Evolutionary conservation across 2,329 filamentous ascomycete species (phyloP), one percentile per base, ranked within the genome.

Genomic region (Talaromyces rugulosus): DNA sequence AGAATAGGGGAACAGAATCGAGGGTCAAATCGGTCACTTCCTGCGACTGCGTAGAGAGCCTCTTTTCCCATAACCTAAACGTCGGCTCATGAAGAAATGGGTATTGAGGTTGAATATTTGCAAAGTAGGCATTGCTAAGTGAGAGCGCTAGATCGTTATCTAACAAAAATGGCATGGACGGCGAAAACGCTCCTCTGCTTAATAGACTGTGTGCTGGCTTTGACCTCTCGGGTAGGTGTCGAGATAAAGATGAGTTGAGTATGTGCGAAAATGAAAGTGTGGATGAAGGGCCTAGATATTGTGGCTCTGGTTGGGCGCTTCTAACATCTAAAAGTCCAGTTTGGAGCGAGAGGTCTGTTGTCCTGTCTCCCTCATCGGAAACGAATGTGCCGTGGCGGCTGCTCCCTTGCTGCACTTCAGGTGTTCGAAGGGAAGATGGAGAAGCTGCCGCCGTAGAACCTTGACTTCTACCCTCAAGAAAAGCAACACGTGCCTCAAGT

Each of bases 41-140:
- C 16, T 53, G 28, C 5, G 23, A 40, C 27, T 58, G 31, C 23
- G 18, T 40, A n/a, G 57, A 56, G 30, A 62, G 31, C 50, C 34
- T 47, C 58, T 28, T 34, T 56, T 71, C 67, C 66, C 66, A 70
- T 1, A 28, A 11, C 4, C 63, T 58, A 54, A 75, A 74, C 0
- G 74, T 77, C 3, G 69, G 70, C 16, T 69, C 64, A 60, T 78
- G 76, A 1, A 78, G 64, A 56, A 77, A 77, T 0, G 74, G 75
- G 54, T 76, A 78, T 56, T 77, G 74, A 0, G 72, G 65, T 47
- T 77, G 75, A 11, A 78, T 74, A 27, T 75, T 74, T 34, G 72
- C 64, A 58, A 78, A 78, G 59, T 75, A 78, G 6, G 65, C 66
- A 53, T 70, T 62, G 36, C 66, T 66, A 28, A 69, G 59, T 31